Evolutionary conservation across 2,329 filamentous ascomycete genomes (phyloP), one percentile per base, ranked within the genome.

Genomic region (Fusarium sp.): DNA sequence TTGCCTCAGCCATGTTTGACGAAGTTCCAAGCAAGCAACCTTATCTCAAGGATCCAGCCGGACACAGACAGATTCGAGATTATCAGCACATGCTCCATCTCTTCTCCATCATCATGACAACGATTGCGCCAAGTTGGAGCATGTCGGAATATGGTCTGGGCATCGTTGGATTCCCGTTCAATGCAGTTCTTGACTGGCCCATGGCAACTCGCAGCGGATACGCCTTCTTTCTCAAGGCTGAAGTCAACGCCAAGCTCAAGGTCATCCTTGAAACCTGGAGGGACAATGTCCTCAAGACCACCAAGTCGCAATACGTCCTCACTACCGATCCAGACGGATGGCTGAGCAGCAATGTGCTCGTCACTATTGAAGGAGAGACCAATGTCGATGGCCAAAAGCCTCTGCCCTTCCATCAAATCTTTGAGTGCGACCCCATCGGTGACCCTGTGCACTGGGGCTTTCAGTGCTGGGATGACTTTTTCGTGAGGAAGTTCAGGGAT

Each of bases 11-110:
- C 18, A 69, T 69, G 67, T 69, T 69, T 14, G 57, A 41, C 9
- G 77, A 79, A 39, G 66, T 77, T 5, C 77, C 77, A 10, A 52
- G 73, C 64, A 76, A 78, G 48, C 39, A 58, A 2, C 76, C 77
- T 1, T 79, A 77, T 45, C 68, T 72, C 8, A 31, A 62, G 16
- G 60, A 75, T 8, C 68, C 68, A 1, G 24, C 59, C 3, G 72
- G 64, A 9, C 58, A 74, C 29, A 76, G 57, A n/a, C 74, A 65
- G 2, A 35, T 78, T 6, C 37, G 68, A 11, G 57, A 52, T 10
- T 77, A 76, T 16, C 20, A 71, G 9, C 72, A 79, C 52, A 75
- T 79, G 76, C 70, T 79, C 5, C 64, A 72, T 9, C 58, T 74
- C 1, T 74, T 79, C 11, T 64, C 57, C 10, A 59, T 71, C 16